A percentile compares a stretch with the other conserved stretches of the same genome.
These are phyloP conservation scores for Lobosporangium transversale DNA, from an alignment of 192 early-diverging fungal genomes.

Conservation along the genomic window DNA sequence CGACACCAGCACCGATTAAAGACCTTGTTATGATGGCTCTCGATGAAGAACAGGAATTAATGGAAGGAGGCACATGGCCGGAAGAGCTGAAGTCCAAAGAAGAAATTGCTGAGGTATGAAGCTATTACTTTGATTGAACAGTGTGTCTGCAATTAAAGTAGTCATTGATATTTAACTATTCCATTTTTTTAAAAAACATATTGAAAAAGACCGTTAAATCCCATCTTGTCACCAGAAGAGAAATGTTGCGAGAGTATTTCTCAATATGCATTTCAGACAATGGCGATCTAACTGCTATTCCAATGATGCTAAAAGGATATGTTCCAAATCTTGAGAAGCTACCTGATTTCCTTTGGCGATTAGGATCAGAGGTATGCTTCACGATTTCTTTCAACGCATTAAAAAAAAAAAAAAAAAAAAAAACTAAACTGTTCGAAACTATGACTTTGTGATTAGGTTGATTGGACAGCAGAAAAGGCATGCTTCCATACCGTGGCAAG, in stretches of 20 bases:
- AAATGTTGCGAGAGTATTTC: slow-evolving; percentile 95
- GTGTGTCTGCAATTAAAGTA: too few species aligned
- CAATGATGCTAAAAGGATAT: slow-evolving; percentile 86
- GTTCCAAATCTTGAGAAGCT: slow-evolving; percentile 86
- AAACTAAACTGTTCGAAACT: too few species aligned
- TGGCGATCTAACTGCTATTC: slow-evolving; percentile 75
- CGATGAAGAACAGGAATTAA: slow-evolving; percentile 59
- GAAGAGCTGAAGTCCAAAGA: slow-evolving; percentile 62
- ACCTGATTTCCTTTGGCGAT: slow-evolving; percentile 82
- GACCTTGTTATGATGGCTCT: slow-evolving; percentile 79
- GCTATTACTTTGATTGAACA: too few species aligned
- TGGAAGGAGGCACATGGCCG: slow-evolving; percentile 54
- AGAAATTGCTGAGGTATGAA: slow-evolving; percentile 67
- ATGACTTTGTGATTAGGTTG: too few species aligned
- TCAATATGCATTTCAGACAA: slow-evolving; percentile 72
- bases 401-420: too few species aligned
- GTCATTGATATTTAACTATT: neutral
- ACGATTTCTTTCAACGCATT: too few species aligned
- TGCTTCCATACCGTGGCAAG: slow-evolving; percentile 82
- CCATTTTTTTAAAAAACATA: neutral
- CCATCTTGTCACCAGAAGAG: slow-evolving; percentile 60
- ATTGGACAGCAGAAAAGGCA: slow-evolving; percentile 86
- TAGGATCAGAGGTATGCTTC: slow-evolving; percentile 77
- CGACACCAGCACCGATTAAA: slow-evolving; percentile 70
- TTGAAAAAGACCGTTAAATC: slow-evolving; percentile 63